Conservation (phyloP, 2,329 filamentous ascomycete genomes). For the Sporothrix schenckii region DNA sequence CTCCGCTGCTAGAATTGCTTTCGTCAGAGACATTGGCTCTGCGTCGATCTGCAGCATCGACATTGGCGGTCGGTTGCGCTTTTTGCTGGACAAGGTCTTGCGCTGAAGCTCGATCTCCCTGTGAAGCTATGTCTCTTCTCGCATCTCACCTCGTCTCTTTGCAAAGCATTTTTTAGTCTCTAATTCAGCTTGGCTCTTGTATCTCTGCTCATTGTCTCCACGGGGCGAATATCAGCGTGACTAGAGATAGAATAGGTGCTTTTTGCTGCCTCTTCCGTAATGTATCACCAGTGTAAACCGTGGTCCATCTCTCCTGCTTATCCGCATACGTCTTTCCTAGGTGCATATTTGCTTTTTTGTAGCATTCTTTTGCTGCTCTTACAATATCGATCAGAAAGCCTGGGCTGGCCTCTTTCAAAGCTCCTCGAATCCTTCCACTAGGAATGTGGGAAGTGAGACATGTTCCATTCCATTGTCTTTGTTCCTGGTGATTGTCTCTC, state of each 20-base stretch:
- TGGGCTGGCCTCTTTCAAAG: not conserved
- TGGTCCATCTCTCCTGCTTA: not conserved
- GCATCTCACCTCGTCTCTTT: not conserved
- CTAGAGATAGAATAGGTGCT: not conserved
- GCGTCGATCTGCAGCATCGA: not conserved
- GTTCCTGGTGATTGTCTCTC: slow-evolving; percentile 15
- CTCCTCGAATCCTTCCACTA: no score
- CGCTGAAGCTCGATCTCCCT: not conserved
- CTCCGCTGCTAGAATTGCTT: not conserved
- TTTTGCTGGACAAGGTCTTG: no score
- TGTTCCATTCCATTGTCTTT: slow-evolving; percentile 22
- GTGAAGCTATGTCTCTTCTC: not conserved
- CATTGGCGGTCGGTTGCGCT: not conserved
- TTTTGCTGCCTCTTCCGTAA: not conserved
- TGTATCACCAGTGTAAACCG: not conserved
- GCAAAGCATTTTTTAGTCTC: not conserved
- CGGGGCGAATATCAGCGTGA: no score
- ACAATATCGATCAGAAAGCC: not conserved
- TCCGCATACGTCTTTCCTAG: slow-evolving; percentile 4
- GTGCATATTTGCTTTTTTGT: slow-evolving; percentile 14
- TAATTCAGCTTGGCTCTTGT: not conserved
- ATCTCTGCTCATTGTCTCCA: not conserved
- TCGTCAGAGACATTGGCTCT: not conserved
- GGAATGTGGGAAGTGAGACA: not conserved
- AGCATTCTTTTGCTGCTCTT: not conserved